Evolutionary conservation across 1,284 basidiomycete genomes (phyloP).

Genomic region (Apiotrichum brassicae): DNA sequence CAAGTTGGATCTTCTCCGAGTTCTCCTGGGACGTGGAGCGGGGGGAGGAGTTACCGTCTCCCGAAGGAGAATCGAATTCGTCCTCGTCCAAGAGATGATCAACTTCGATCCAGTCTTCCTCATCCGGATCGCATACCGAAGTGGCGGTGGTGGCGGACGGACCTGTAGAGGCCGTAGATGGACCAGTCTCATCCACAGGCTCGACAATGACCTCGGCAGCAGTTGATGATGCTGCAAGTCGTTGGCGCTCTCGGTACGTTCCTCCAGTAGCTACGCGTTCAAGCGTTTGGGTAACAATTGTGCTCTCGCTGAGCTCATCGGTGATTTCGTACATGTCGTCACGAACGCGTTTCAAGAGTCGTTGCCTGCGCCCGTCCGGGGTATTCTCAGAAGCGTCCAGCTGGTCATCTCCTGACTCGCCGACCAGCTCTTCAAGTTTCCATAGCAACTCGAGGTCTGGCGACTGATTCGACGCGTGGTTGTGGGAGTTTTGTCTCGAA

Average conservation of each 20-base stretch:
- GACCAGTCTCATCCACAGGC: conserved; percentile 8
- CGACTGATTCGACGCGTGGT: neutral
- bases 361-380: neutral
- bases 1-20: conserved; percentile 43
- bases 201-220: conserved; percentile 15
- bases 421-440: conserved; percentile 36
- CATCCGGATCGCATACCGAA: conserved; percentile 6
- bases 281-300: conserved; percentile 27
- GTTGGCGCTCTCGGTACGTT: neutral
- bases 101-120: conserved; percentile 46
- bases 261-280: conserved; percentile 12
- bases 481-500: neutral
- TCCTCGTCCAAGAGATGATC: conserved; percentile 24
- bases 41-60: neutral
- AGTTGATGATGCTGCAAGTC: neutral
- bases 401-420: conserved; percentile 31
- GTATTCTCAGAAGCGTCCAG: conserved; percentile 15
- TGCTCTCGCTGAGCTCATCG: conserved; percentile 45
- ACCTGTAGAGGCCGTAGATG: neutral
- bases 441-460: conserved; percentile 27
- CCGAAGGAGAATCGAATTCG: neutral
- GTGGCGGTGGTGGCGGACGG: neutral
- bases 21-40: conserved; percentile 16
- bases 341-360: conserved; percentile 17
- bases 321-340: conserved; percentile 47